A percentile compares a stretch with the other conserved stretches of the same genome.
Conservation (phyloP, 2,329 filamentous ascomycete genomes). For the Escovopsis sp. region DNA sequence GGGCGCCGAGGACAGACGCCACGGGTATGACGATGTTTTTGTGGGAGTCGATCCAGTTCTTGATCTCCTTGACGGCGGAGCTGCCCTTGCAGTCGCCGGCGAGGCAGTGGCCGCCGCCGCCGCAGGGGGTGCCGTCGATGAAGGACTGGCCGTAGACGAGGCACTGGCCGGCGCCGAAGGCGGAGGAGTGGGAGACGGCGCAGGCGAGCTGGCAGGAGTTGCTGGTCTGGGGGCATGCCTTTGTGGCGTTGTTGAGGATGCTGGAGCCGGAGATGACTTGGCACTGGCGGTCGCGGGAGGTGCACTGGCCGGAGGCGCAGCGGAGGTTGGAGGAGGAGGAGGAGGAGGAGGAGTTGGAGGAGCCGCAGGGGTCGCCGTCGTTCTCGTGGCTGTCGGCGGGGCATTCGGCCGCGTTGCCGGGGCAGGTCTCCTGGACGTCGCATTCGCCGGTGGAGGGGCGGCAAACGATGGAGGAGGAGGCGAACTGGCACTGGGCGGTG, state of each 20-base stretch:
- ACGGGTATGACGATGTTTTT: conserved; percentile 73
- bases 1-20: conserved; percentile 50
- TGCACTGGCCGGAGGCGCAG: conserved; percentile 90
- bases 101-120: conserved; percentile 60
- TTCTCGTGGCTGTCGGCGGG: conserved; percentile 54
- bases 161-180: conserved; percentile 32
- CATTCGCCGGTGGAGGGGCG: conserved; percentile 65
- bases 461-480: conserved; percentile 56
- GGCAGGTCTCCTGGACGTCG: conserved; percentile 73
- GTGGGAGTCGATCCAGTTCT: conserved; percentile 61
- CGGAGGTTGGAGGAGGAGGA: conserved; percentile 51
- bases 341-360: conserved; percentile 59
- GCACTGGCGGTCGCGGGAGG: conserved; percentile 80
- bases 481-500: conserved; percentile 48
- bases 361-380: conserved; percentile 59
- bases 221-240: conserved; percentile 44
- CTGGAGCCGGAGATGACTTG: conserved; percentile 65
- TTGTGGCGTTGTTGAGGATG: conserved; percentile 59
- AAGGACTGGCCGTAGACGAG: conserved; percentile 78
- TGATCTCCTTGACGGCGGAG: conserved; percentile 53
- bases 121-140: conserved; percentile 77
- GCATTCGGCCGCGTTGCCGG: conserved; percentile 56
- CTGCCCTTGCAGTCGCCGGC: conserved; percentile 67
- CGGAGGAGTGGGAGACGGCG: conserved; percentile 26
- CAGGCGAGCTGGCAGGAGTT: conserved; percentile 62